phyloP scores from a whole-genome alignment of 495 filamentous ascomycete species.

The Neohortaea acidophila region DNA sequence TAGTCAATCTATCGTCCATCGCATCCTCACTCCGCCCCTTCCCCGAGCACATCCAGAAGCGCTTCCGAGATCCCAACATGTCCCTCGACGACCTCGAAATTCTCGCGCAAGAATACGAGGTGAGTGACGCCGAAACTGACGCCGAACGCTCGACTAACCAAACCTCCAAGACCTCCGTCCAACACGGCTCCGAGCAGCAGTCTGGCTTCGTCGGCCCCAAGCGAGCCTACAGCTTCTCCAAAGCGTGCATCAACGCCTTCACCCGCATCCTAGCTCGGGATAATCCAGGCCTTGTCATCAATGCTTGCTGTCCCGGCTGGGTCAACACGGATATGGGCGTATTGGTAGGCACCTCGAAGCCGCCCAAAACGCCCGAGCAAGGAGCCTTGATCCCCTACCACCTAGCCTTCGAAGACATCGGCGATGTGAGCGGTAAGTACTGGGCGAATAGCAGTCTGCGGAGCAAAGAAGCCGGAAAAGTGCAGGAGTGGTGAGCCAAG shows the following conservation, averaged over 20 bases:
- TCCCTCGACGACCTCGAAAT: conserved; percentile 3
- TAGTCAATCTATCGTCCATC: conserved; percentile 26
- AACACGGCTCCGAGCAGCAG: conserved; percentile 1
- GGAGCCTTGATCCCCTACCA: conserved; percentile 17
- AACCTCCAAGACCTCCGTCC: conserved; percentile 4
- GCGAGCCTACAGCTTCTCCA: conserved; percentile 22
- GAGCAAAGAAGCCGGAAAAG: conserved; percentile 10
- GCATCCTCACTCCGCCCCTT: conserved; percentile 12
- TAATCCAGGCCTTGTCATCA: conserved; percentile 17
- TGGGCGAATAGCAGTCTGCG: conserved; percentile 19
- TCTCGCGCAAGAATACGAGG: conserved; percentile 8
- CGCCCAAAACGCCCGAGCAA: conserved; percentile 17
- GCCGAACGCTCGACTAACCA: too few relatives aligned
- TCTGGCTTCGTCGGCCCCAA: conserved; percentile 17
- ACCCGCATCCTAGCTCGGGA: conserved; percentile 21
- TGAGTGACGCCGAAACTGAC: not conserved
- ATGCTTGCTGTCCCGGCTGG: conserved; percentile 29
- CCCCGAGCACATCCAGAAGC: conserved; percentile 4
- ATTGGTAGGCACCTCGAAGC: conserved; percentile 11
- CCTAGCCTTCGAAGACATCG: conserved; percentile 15
- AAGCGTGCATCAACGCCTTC: conserved; percentile 23
- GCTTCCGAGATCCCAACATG: conserved; percentile 9
- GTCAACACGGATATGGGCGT: conserved; percentile 18
- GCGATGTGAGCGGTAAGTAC: conserved; percentile 14
- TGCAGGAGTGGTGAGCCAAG: conserved; percentile 19